phyloP scores from a whole-genome alignment of 2,329 filamentous ascomycete species.

The Trichoderma gracile region DNA sequence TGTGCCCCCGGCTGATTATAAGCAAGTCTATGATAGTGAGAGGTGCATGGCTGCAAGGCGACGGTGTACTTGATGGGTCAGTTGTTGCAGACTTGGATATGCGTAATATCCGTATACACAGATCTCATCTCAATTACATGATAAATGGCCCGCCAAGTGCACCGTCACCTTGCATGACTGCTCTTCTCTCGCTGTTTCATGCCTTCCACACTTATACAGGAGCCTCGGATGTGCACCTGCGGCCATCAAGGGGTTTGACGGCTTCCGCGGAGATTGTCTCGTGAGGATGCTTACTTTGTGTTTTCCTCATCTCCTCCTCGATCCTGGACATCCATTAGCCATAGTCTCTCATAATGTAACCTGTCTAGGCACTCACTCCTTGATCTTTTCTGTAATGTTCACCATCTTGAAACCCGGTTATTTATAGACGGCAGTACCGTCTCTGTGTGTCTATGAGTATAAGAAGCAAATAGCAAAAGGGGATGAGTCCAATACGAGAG shows the following conservation, averaged over 20 bases:
- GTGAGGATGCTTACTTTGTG: slow-evolving; percentile 72
- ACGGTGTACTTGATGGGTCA: background rate
- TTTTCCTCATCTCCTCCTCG: slow-evolving; percentile 98
- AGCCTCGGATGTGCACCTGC: background rate
- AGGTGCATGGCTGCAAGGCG: background rate
- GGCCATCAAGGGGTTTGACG: background rate
- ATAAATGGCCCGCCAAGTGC: background rate
- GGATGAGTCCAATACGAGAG: background rate
- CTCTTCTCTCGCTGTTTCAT: background rate
- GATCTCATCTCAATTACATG: background rate
- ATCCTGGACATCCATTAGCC: slow-evolving; percentile 64
- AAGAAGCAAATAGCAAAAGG: background rate
- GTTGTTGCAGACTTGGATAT: background rate
- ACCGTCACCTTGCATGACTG: background rate
- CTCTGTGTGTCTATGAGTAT: slow-evolving; percentile 22
- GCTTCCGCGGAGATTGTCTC: background rate
- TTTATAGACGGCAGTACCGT: slow-evolving; percentile 39
- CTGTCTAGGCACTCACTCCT: slow-evolving; percentile 69
- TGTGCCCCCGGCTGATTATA: no score
- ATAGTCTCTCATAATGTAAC: background rate
- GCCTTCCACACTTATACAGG: background rate
- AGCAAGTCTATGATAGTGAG: background rate
- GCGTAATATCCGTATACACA: background rate
- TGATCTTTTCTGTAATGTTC: slow-evolving; percentile 99
- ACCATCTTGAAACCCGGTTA: slow-evolving; percentile 68